These are phyloP conservation scores for Saturnispora hagleri DNA, from an alignment of 805 yeast genomes.

Conservation along the genomic window DNA sequence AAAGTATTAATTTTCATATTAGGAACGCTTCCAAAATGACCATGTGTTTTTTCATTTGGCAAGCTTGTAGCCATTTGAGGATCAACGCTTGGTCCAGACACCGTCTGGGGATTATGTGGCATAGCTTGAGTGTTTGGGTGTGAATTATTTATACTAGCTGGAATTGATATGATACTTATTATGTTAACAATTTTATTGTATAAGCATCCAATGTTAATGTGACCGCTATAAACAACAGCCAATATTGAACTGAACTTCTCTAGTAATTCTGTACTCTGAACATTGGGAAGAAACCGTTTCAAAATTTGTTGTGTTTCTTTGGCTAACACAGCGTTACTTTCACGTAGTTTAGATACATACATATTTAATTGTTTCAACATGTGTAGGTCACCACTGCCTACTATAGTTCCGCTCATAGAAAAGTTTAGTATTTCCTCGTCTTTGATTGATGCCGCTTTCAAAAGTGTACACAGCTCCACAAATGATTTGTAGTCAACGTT, in stretches of 20 bases:
- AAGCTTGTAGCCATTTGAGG: not conserved
- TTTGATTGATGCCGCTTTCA: not conserved
- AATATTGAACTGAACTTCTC: not conserved
- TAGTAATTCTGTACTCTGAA: not conserved
- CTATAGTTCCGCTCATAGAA: not conserved
- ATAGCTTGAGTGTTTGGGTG: not conserved
- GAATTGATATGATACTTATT: not conserved
- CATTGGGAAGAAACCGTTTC: not conserved
- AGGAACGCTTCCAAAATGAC: not conserved
- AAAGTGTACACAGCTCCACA: slow-evolving; percentile 3
- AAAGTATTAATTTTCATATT: not conserved
- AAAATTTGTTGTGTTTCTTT: slow-evolving; percentile 1
- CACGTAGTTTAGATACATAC: not conserved
- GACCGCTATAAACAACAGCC: not conserved
- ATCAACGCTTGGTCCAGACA: not conserved
- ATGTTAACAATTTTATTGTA: not conserved
- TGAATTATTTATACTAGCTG: not conserved
- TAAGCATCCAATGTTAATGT: slow-evolving; percentile 5
- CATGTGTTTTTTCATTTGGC: not conserved
- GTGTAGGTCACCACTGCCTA: not conserved
- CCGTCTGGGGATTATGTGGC: not conserved
- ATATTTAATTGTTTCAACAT: not conserved
- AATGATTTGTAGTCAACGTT: slow-evolving; percentile 1
- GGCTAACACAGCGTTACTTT: not conserved
- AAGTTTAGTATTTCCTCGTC: not conserved